Percentiles rank a stretch among this genome's conserved stretches.
Evolutionary conservation across 257 asterid genomes (phyloP).

Genomic region (Marsdenia floribunda): DNA sequence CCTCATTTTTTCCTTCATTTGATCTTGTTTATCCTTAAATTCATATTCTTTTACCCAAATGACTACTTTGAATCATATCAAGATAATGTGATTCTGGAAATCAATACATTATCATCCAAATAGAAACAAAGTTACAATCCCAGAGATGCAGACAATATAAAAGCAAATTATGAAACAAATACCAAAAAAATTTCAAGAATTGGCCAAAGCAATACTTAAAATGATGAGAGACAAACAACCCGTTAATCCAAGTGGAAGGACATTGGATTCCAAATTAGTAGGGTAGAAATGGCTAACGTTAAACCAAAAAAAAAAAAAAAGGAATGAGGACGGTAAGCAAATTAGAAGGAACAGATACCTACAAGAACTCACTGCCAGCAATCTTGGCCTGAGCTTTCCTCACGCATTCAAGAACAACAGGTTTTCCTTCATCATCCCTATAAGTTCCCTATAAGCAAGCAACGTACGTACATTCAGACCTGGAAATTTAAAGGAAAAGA

Average conservation of each 20-base stretch:
- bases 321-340: not conserved
- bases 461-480: not conserved
- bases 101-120: not conserved
- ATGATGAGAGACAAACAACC: no score
- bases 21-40: not conserved
- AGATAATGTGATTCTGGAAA: not conserved
- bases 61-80: not conserved
- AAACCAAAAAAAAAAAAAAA: no score
- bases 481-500: not conserved
- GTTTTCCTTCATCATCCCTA: conserved; percentile 89
- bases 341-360: conserved; percentile 16
- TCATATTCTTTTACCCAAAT: not conserved
- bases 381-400: conserved; percentile 89
- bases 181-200: not conserved
- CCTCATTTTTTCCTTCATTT: not conserved
- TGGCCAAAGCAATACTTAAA: not conserved
- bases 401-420: conserved; percentile 94
- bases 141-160: not conserved
- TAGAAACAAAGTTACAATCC: not conserved
- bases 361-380: conserved; percentile 74
- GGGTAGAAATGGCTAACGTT: no score
- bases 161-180: not conserved
- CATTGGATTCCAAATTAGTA: no score
- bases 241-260: no score
- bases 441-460: conserved; percentile 75